A percentile compares a stretch with the other conserved stretches of the same genome.
Evolutionary conservation across 1,284 basidiomycete species (phyloP).

Genomic region (Neotropicomus parvogracilis): DNA sequence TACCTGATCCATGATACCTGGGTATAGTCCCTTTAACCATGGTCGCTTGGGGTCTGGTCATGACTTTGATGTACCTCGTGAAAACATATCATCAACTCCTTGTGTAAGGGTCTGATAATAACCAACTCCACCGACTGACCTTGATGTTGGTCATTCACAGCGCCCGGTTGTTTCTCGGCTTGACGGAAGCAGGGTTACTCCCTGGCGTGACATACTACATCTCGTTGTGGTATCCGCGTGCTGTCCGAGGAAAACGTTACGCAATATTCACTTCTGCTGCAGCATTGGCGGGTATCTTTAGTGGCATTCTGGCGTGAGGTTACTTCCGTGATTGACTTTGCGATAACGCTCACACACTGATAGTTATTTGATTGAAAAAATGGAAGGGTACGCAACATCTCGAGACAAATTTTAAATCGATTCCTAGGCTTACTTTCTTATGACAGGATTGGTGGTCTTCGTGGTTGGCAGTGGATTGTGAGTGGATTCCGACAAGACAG

Average conservation of each 20-base stretch:
- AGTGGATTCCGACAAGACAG: constrained; percentile 16
- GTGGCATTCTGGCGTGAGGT: constrained; percentile 20
- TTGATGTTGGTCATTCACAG: constrained; percentile 22
- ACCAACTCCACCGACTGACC: constrained; percentile 3
- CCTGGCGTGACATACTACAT: constrained; percentile 16
- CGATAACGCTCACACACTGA: constrained; percentile 2
- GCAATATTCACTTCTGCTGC: constrained; percentile 11
- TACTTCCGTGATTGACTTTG: neutral
- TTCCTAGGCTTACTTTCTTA: neutral
- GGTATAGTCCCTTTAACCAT: constrained; percentile 42
- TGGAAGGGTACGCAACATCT: constrained; percentile 15
- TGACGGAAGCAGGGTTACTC: constrained; percentile 14
- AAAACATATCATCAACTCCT: constrained; percentile 32
- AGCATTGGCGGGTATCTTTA: constrained; percentile 10
- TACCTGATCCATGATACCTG: neutral
- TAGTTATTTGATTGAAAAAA: constrained; percentile 17
- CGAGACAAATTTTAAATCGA: neutral
- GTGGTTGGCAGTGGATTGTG: constrained; percentile 47
- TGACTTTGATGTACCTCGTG: constrained; percentile 37
- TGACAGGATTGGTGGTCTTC: constrained; percentile 36
- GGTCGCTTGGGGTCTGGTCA: constrained; percentile 45
- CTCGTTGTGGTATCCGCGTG: constrained; percentile 18
- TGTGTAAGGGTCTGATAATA: constrained; percentile 12
- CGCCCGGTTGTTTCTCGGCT: constrained; percentile 38
- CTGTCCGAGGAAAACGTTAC: constrained; percentile 11